A percentile compares a stretch with the other conserved stretches of the same genome.
Conservation (phyloP, 345 rosid species). For the Linum usitatissimum region DNA sequence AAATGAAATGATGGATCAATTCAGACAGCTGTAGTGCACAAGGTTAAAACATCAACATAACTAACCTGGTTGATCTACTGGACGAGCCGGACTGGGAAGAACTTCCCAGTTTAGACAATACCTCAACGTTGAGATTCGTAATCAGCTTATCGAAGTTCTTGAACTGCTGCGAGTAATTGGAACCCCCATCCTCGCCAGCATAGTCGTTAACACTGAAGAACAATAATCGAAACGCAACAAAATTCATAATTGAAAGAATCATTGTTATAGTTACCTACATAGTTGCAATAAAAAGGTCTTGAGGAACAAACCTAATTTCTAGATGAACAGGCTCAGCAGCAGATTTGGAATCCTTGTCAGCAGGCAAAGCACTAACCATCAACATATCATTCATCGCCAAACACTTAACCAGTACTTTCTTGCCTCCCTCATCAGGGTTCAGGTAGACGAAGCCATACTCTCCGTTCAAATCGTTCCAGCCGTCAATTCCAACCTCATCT, state of each 20-base stretch:
- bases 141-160: constrained; percentile 53
- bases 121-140: constrained; percentile 30
- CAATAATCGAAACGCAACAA: neutral
- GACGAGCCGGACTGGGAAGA: constrained; percentile 25
- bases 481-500: constrained; percentile 73
- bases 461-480: constrained; percentile 58
- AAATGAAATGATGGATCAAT: neutral
- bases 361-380: constrained; percentile 49
- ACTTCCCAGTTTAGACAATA: constrained; percentile 37
- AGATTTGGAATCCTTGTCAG: constrained; percentile 15
- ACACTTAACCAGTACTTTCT: constrained; percentile 58
- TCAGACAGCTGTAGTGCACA: neutral
- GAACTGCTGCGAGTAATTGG: constrained; percentile 46
- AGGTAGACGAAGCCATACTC: constrained; percentile 67
- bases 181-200: constrained; percentile 27
- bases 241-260: neutral
- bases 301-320: constrained; percentile 35
- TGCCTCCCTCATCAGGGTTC: constrained; percentile 38
- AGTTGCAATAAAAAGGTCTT: neutral
- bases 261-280: neutral
- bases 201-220: constrained; percentile 44
- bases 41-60: constrained; percentile 1
- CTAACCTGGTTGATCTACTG: constrained; percentile 26
- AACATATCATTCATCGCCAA: constrained; percentile 47
- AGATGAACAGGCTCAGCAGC: constrained; percentile 48